Evolutionary conservation across 2,329 filamentous ascomycete species (phyloP).

Genomic region (Colletotrichum trifolii): DNA sequence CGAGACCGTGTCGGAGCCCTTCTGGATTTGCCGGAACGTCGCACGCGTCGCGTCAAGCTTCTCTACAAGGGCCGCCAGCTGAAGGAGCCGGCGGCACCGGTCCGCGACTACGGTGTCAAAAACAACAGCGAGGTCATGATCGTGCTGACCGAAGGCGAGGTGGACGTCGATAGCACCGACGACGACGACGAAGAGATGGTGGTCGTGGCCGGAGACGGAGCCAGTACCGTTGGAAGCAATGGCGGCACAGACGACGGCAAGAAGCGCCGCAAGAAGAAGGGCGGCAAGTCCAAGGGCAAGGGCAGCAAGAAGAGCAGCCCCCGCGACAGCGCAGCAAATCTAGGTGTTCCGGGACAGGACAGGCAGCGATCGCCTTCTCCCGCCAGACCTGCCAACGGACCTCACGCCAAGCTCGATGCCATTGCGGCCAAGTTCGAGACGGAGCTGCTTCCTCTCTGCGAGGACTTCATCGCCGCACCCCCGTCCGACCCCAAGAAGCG

Average conservation of each 20-base stretch:
- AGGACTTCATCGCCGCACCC: conserved; percentile 69
- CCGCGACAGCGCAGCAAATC: conserved; percentile 54
- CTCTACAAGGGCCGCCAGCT: conserved; percentile 79
- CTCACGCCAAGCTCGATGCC: conserved; percentile 73
- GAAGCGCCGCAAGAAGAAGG: conserved; percentile 52
- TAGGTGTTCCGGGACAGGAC: conserved; percentile 46
- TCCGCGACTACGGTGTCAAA: conserved; percentile 71
- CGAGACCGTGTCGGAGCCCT: conserved; percentile 74
- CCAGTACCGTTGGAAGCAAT: conserved; percentile 44
- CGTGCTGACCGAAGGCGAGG: conserved; percentile 56
- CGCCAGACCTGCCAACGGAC: conserved; percentile 46
- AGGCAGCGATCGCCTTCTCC: conserved; percentile 53
- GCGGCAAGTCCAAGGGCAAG: conserved; percentile 48
- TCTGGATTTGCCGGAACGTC: conserved; percentile 68
- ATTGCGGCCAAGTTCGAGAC: conserved; percentile 72
- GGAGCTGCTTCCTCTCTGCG: conserved; percentile 73
- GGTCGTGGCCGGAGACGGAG: conserved; percentile 55
- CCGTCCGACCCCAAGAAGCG: conserved; percentile 75
- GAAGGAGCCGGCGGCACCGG: conserved; percentile 69
- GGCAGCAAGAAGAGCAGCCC: conserved; percentile 50
- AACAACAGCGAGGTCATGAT: conserved; percentile 69
- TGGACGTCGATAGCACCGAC: conserved; percentile 47
- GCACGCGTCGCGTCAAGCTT: conserved; percentile 69
- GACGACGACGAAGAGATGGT: conserved; percentile 57
- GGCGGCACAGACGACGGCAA: conserved; percentile 46